A percentile compares a stretch with the other conserved stretches of the same genome.
phyloP scores from a whole-genome alignment of 2,329 filamentous ascomycete species.

The Aureobasidium mangrovei region DNA sequence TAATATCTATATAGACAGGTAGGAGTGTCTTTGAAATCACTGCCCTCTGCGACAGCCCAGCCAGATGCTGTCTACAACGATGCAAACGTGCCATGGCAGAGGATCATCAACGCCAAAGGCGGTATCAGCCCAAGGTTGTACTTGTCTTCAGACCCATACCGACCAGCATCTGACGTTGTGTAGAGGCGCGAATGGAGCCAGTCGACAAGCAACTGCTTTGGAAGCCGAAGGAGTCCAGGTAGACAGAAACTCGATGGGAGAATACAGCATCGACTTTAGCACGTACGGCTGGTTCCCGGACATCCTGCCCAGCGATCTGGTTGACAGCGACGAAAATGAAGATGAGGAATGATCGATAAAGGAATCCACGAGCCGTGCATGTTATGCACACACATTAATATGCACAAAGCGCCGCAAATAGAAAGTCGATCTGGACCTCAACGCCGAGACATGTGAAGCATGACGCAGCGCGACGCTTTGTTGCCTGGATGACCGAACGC shows the following conservation, averaged over 20 bases:
- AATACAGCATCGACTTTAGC: conserved; percentile 38
- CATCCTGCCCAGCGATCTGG: conserved; percentile 25
- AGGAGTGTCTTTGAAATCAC: conserved; percentile 80
- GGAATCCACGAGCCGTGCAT: neutral
- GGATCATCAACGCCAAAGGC: conserved; percentile 82
- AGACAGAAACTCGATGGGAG: conserved; percentile 36
- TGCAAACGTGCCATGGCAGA: conserved; percentile 84
- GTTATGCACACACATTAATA: conserved; percentile 4
- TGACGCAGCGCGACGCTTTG: conserved; percentile 4
- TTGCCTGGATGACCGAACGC: conserved; percentile 11
- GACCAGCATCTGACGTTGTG: conserved; percentile 5
- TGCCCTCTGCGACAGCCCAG: conserved; percentile 46
- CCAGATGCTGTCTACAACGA: conserved; percentile 53
- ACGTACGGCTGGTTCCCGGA: conserved; percentile 42
- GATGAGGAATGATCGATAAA: conserved; percentile 12
- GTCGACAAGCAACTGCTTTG: conserved; percentile 39
- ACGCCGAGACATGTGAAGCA: conserved; percentile 1
- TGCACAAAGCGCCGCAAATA: conserved; percentile 7
- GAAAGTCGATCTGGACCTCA: neutral
- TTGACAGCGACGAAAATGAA: conserved; percentile 17
- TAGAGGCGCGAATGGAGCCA: conserved; percentile 35
- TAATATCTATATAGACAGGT: conserved; percentile 54
- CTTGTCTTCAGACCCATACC: neutral
- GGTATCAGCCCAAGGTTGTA: conserved; percentile 72
- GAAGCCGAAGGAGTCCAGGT: conserved; percentile 41